Base-by-base conservation (phyloP, 176 grass and related monocot genomes). In the Coix lacrymajobi region DNA sequence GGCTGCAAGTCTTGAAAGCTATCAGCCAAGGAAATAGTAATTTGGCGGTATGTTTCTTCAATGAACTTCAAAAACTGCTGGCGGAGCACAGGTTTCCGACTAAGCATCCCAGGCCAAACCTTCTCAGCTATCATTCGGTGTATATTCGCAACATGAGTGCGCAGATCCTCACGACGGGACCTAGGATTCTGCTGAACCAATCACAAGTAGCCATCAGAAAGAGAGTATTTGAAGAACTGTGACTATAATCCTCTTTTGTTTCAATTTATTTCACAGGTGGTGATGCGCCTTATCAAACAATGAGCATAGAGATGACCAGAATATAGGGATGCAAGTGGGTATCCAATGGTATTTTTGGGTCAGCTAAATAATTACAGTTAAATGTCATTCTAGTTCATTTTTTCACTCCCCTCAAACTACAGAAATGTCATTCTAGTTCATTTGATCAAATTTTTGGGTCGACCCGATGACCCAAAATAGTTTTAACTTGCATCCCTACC, bases 101-200 rank as follows among this genome's bases (percentile, higher is more conserved):
- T 84, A 84, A 98, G 91, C 92, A 91, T 98, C 72, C 92, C 89
- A 17, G 92, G 96, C 92, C 96, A 98, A 70, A 98, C 81, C 83
- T 98, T 98, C 71, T 95, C 96, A 78, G 96, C 91, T 62, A 98
- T 95, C 89, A 91, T 98, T 29, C 96, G 91, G 2, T 93, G 83
- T 82, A 98, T 88, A 82, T 95, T 95, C 52, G 93, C 85, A 76
- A 93, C 89, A 44, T 98, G 96, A 68, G 90, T 93, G n/a, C 93
- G 93, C 62, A 95, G 75, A 85, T 98, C 96, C 76, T 98, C 96
- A 83, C 93, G 92, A 33, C 96, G 92, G 8, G 83, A 91, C 79
- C 83, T 95, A 81, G 90, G 87, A 86, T 98, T 95, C 91, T 98
- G 91, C 79, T 84, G 46, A 84, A n/a, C 22, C 48, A 88, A 87